A percentile compares a stretch with the other conserved stretches of the same genome.
Evolutionary conservation across 1,284 basidiomycete species (phyloP).

Genomic region (Abortiporus biennis): DNA sequence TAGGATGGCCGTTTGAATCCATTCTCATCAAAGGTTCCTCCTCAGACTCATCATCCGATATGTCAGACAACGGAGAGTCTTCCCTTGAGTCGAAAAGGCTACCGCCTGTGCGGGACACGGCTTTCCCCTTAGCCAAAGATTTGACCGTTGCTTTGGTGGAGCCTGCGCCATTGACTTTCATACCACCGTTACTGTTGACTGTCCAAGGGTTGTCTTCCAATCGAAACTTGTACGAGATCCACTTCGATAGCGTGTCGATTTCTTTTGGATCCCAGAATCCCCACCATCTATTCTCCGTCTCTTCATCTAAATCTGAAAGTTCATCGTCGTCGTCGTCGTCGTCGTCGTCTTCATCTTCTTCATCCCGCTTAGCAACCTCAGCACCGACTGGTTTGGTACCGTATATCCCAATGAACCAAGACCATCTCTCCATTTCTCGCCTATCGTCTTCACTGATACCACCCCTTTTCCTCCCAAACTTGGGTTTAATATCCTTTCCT

Average conservation of each 20-base stretch:
- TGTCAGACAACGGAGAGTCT: constrained; percentile 17
- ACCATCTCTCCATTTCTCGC: constrained; percentile 48
- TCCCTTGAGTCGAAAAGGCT: constrained; percentile 5
- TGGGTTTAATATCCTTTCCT: constrained; percentile 21
- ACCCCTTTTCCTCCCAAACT: constrained; percentile 28
- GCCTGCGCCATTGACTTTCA: background rate
- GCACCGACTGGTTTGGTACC: constrained; percentile 43
- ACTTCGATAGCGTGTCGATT: constrained; percentile 57
- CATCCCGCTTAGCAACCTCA: constrained; percentile 17
- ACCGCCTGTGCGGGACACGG: constrained; percentile 1
- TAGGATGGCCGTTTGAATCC: constrained; percentile 13
- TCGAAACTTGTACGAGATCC: constrained; percentile 50
- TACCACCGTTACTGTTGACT: background rate
- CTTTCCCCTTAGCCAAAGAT: constrained; percentile 4
- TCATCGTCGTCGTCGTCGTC: constrained; percentile 25
- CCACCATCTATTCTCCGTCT: constrained; percentile 58
- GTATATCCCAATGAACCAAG: constrained; percentile 70
- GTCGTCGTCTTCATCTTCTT: constrained; percentile 18
- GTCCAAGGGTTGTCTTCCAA: constrained; percentile 26
- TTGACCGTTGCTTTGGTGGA: background rate
- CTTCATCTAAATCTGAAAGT: too few relatives aligned
- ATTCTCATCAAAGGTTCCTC: constrained; percentile 14
- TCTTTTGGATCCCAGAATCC: constrained; percentile 63
- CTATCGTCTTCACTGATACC: constrained; percentile 41
- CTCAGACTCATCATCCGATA: constrained; percentile 11